A percentile compares a stretch with the other conserved stretches of the same genome.
phyloP scores from a whole-genome alignment of 2,329 filamentous ascomycete species.

The Kalmusia sp. region DNA sequence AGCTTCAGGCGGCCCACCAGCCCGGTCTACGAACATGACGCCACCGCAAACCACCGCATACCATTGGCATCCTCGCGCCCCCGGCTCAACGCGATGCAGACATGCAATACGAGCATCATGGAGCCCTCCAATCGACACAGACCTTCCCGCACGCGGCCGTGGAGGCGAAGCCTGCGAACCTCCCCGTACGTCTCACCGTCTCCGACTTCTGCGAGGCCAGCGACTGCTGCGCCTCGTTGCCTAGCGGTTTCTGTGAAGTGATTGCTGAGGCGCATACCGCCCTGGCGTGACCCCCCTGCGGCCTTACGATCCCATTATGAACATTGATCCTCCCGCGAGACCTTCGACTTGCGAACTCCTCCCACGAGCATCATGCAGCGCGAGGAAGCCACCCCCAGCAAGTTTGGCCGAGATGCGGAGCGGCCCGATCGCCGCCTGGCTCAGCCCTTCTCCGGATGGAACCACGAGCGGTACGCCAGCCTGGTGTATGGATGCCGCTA shows the following conservation, averaged over 20 bases:
- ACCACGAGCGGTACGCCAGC: slow-evolving; percentile 8
- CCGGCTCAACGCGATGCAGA: background rate
- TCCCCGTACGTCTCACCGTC: background rate
- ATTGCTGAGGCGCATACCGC: background rate
- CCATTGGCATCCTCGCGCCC: background rate
- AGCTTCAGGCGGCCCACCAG: background rate
- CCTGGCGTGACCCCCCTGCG: background rate
- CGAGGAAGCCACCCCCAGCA: background rate
- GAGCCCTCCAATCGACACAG: no score
- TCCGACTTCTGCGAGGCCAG: background rate
- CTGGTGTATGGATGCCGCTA: background rate
- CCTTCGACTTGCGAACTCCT: background rate
- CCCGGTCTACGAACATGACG: background rate
- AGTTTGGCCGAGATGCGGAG: slow-evolving; percentile 8
- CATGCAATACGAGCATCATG: background rate
- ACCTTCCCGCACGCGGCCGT: background rate
- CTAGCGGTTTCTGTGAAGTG: background rate
- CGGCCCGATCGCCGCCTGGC: slow-evolving; percentile 26
- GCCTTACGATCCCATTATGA: background rate
- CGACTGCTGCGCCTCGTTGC: slow-evolving; percentile 12
- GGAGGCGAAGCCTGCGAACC: background rate
- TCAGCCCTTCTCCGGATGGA: slow-evolving; percentile 26
- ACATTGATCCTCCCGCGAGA: background rate
- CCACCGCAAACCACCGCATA: background rate
- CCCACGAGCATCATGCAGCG: slow-evolving; percentile 5